Evolutionary conservation across 2,329 filamentous ascomycete genomes (phyloP).

Genomic region (Alternaria ventricosa): DNA sequence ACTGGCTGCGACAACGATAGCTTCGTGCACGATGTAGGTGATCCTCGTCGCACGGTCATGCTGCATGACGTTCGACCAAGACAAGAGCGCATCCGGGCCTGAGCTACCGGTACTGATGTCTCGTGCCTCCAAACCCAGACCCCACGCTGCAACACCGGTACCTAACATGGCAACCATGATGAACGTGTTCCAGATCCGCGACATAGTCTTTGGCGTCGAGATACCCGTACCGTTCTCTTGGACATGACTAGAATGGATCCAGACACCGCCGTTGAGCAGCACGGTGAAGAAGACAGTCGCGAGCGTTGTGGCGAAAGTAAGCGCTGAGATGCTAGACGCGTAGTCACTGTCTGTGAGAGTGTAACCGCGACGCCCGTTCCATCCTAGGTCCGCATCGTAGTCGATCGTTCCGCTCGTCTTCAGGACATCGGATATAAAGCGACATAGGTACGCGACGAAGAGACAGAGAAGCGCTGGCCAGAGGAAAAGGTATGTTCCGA

Average conservation of each 20-base stretch:
- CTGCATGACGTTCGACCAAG: constrained; percentile 1
- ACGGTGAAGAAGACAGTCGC: constrained; percentile 8
- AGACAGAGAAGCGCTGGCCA: constrained; percentile 3
- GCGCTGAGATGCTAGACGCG: background rate
- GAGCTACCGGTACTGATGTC: background rate
- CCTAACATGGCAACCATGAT: constrained; percentile 8
- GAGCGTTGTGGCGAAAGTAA: constrained; percentile 4
- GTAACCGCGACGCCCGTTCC: constrained; percentile 1
- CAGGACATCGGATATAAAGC: constrained; percentile 7
- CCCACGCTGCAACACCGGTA: constrained; percentile 9
- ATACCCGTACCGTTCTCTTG: constrained; percentile 6
- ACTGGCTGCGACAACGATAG: constrained; percentile 5
- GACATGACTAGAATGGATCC: constrained; percentile 8
- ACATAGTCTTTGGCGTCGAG: background rate
- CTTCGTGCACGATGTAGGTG: constrained; percentile 6
- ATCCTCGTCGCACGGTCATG: background rate
- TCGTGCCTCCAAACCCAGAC: background rate
- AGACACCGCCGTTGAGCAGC: constrained; percentile 2
- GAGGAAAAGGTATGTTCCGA: constrained; percentile 13
- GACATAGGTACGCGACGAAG: constrained; percentile 6
- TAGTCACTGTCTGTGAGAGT: background rate
- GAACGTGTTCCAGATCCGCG: constrained; percentile 5
- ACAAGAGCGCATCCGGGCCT: background rate
- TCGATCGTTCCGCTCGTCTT: constrained; percentile 3
- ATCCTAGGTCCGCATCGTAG: background rate